Evolutionary conservation across 352 stramenopile species (phyloP), one percentile per base, ranked within the genome.

Genomic region (Phytophthora lateralis): DNA sequence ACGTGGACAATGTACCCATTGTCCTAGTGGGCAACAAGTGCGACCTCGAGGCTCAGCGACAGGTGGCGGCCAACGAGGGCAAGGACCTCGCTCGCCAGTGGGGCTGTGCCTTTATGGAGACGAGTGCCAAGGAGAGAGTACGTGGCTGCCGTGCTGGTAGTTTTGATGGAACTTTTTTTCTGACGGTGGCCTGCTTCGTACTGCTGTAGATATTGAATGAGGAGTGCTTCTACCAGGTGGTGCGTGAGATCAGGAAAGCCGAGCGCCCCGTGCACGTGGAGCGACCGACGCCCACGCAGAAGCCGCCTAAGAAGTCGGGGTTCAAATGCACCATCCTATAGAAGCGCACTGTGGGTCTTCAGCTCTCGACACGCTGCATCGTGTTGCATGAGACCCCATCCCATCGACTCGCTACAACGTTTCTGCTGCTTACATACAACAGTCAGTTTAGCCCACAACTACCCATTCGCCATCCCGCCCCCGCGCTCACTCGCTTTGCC

Each of bases 1-100:
- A 96, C 56, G 85, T 91, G 43, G 85, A 94, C 64, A 91, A 76
- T 41, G 87, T 94, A 27, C 85, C 87, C 42, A 93, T 96, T 69
- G 87, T 96, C 27, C 75, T 96, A 17, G 87, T 94, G n/a, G 87
- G 87, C 42, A 96, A 96, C 76, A 96, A 96, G 78, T 94, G 85
- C 56, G 87, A 96, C 66, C 60, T 96, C 46, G 85, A 93, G 30
- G 56, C 44, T 43, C 79, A 94, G 56, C 78, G 87, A 47, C 76
- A 93, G 74, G 87, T 96, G 53, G 69, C 78, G 4, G 70, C 73
- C 17, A 68, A 64, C 18, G 85, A 93, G 48, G 87, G 87, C 63
- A 80, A 82, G 38, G 72, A 79, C 30, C 76, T 93, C 26, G 83
- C 87, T 20, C 72, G 75, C 35, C 71, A 81, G 70, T 96, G 87